Base-by-base conservation (phyloP, 1,139 yeast genomes). In the Protomyces inouyei region DNA sequence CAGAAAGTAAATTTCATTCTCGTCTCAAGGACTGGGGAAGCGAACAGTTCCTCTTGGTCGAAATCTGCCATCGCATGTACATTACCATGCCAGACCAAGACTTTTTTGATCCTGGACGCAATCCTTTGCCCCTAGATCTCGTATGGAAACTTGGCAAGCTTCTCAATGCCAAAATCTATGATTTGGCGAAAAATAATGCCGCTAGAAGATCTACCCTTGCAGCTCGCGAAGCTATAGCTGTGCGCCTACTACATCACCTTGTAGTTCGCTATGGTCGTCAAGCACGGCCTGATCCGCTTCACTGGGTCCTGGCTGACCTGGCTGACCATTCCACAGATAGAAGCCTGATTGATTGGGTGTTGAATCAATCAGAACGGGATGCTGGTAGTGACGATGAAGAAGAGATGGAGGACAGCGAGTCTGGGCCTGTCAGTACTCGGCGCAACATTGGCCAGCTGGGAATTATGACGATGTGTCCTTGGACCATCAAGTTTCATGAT, bases 401-500 rank as follows among this genome's bases (percentile, higher is more conserved):
- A 8, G 64, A 65, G 14, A 70, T 66, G 18, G 69, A 66, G 18
- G 69, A 65, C 2, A 65, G 53, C 12, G 69, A 64, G 16, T 69
- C 63, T 25, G 55, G 28, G 61, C 64, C 37, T 28, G 70, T 55
- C 12, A 18, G 21, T 18, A 5, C 14, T 10, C 16, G 18, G 25
- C 37, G 18, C 67, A 25, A 46, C 37, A 53, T 67, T 5, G 68
- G 70, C 3, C 74, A 76, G 1, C 68, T 83, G 55, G 82, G 84
- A 61, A 77, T 91, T 0, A 78, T 89, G 52, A 79, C 82, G 2
- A 81, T 83, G 63, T 77, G 85, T 2, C 97, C 98, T 0, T 92
- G 88, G 72, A 86, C 90, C 75, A 79, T 92, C 23, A 84, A 89
- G 0, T 93, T 93, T 73, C 80, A 82, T 32, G 82, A 83, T 51